phyloP scores from a whole-genome alignment of 306 rosid genomes.

The Begonia loranthoides region DNA sequence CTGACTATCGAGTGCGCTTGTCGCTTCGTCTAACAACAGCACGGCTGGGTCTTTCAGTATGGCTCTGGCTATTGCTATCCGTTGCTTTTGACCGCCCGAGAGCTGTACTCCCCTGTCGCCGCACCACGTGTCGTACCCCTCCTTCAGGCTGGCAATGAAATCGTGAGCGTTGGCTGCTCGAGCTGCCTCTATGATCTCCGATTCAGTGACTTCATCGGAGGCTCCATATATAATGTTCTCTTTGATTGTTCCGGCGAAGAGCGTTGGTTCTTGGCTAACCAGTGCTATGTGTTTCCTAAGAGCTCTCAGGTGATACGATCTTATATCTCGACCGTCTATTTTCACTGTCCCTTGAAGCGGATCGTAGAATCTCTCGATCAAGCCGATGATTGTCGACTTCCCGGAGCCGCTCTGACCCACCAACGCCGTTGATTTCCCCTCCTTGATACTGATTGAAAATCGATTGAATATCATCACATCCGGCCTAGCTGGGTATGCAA shows the following conservation, averaged over 20 bases:
- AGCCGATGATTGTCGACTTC: conserved; percentile 67
- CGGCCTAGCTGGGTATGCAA: conserved; percentile 56
- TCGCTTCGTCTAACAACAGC: conserved; percentile 70
- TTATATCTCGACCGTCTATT: conserved; percentile 44
- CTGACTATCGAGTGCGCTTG: conserved; percentile 64
- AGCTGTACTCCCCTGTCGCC: conserved; percentile 78
- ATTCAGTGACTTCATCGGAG: conserved; percentile 32
- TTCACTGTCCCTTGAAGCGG: conserved; percentile 40
- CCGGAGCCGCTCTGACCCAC: conserved; percentile 84
- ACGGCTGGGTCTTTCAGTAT: conserved; percentile 52
- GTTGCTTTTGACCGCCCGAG: conserved; percentile 78
- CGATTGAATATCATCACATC: conserved; percentile 61
- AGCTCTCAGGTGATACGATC: conserved; percentile 31
- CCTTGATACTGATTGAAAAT: conserved; percentile 42
- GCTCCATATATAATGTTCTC: conserved; percentile 55
- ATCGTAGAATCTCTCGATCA: conserved; percentile 72
- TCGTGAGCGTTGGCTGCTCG: conserved; percentile 64
- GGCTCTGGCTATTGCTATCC: conserved; percentile 80
- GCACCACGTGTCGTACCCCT: conserved; percentile 54
- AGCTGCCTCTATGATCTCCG: conserved; percentile 50
- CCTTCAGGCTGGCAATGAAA: conserved; percentile 63
- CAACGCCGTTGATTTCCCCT: conserved; percentile 52
- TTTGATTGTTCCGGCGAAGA: conserved; percentile 55
- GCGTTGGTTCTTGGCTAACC: conserved; percentile 75
- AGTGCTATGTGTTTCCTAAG: conserved; percentile 61